Evolutionary conservation across 768 basidiomycete genomes (phyloP).

Genomic region (Lactarius trivialis): DNA sequence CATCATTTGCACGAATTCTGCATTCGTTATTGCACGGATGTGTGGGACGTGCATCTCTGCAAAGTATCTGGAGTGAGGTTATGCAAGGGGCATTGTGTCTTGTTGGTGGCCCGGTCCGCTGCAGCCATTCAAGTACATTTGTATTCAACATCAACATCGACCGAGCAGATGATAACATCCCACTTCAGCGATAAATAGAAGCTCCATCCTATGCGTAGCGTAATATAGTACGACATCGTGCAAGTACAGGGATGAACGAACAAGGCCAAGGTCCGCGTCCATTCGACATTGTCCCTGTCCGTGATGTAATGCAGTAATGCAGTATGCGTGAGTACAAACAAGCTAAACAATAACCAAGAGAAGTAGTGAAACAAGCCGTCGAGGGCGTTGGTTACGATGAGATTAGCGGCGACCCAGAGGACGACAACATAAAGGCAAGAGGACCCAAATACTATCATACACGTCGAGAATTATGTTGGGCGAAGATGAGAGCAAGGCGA

Average conservation of each 20-base stretch:
- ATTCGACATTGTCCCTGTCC: slow-evolving; percentile 45
- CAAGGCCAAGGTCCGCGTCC: slow-evolving; percentile 47
- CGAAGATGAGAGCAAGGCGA: background rate
- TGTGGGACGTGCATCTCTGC: background rate
- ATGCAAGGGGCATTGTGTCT: background rate
- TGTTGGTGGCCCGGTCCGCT: background rate
- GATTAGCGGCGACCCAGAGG: slow-evolving; percentile 7
- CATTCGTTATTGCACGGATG: slow-evolving; percentile 14
- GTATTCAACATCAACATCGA: background rate
- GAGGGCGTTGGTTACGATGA: background rate
- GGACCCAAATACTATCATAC: slow-evolving; percentile 11
- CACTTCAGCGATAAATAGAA: slow-evolving; percentile 1
- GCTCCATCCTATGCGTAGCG: slow-evolving; percentile 13
- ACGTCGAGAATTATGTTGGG: background rate
- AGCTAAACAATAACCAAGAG: slow-evolving; percentile 13
- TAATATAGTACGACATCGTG: slow-evolving; percentile 22
- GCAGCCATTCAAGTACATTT: background rate
- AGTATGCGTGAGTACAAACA: slow-evolving; percentile 27
- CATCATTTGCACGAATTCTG: slow-evolving; percentile 47
- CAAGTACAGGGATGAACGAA: slow-evolving; percentile 47
- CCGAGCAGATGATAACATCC: background rate
- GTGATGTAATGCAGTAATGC: slow-evolving; percentile 28
- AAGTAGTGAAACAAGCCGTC: background rate
- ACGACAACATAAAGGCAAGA: background rate
- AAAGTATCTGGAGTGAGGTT: background rate